Evolutionary conservation across 164 flowering plant species (phyloP).

Genomic region (Umbilicus rupestris): DNA sequence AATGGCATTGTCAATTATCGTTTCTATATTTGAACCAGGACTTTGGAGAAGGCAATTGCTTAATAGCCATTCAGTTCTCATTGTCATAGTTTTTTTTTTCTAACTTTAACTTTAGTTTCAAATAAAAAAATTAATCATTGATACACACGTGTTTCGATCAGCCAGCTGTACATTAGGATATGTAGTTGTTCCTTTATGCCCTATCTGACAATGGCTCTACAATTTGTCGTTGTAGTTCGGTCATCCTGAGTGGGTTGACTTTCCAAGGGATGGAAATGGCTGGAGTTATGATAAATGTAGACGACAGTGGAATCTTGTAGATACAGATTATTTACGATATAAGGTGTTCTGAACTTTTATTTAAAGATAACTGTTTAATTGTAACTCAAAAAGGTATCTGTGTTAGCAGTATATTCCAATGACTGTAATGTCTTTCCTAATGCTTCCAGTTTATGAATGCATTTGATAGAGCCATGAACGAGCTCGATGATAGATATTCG

Average conservation of each 20-base stretch:
- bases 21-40: too few species aligned
- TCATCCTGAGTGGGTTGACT: slow-evolving; percentile 99
- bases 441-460: slow-evolving; percentile 79
- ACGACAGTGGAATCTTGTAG: slow-evolving; percentile 84
- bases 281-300: slow-evolving; percentile 93
- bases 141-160: neutral
- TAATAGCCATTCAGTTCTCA: too few species aligned
- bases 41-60: too few species aligned
- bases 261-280: slow-evolving; percentile 94
- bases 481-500: slow-evolving; percentile 65
- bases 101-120: neutral
- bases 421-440: slow-evolving; percentile 7
- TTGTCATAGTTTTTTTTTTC: neutral
- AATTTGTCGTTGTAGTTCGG: slow-evolving; percentile 59
- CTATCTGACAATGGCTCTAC: neutral
- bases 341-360: slow-evolving; percentile 41
- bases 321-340: slow-evolving; percentile 78
- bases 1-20: too few species aligned
- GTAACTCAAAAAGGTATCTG: neutral
- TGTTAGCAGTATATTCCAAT: neutral
- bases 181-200: neutral
- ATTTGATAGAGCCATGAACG: slow-evolving; percentile 84
- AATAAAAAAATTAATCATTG: neutral
- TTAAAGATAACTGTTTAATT: neutral
- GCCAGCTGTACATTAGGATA: neutral